Base-by-base conservation (phyloP, 225 moss, liverwort and hornwort genomes). In the Takakia lepidozioides region DNA sequence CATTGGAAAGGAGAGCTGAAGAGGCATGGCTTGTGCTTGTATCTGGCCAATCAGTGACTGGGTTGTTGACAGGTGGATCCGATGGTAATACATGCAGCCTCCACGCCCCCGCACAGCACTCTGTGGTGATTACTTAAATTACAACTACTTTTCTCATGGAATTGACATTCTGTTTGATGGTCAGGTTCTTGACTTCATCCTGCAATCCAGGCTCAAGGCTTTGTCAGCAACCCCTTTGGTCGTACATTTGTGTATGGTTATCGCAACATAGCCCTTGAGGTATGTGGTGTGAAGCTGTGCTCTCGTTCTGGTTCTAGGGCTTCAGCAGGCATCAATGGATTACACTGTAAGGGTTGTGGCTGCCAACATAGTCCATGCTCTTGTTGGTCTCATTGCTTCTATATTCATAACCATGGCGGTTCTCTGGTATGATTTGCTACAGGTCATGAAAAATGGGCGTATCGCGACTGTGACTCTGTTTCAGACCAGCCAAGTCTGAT, bases 201-300 rank as follows among this genome's bases (percentile, higher is more conserved):
- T 59, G 95, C 95, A 47, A 98, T 98, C 22, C 90, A 98, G 71
- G 84, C 95, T 3, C 95, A 98, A 65, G 95, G 90, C 34, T 90
- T 87, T 55, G 90, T 98, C 23, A 98, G 84, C 73, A 98, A 98
- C 57, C 95, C 90, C 37, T 98, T 98, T 61, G 95, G 95, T 54
- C 90, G 90, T 62, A 98, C 95, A 5, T 90, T 87, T 70, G 95
- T 98, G 25, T 98, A 98, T 56, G 95, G 95, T 52, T 98, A 90
- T 58, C 82, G 82, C 37, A 85, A 90, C 49, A 98, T 98, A 49
- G 87, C 90, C 21, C 55, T 98, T 49, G 95, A 98, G 82, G 95
- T 78, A 58, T 34, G n/a, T n/a, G n/a, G n/a, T n/a, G n/a, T 11
- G 18, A 18, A 53, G 19, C 28, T 41, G 17, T 25, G 16, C 34